Base-by-base conservation (phyloP, 2,329 filamentous ascomycete species). In the Penicillium sp. region DNA sequence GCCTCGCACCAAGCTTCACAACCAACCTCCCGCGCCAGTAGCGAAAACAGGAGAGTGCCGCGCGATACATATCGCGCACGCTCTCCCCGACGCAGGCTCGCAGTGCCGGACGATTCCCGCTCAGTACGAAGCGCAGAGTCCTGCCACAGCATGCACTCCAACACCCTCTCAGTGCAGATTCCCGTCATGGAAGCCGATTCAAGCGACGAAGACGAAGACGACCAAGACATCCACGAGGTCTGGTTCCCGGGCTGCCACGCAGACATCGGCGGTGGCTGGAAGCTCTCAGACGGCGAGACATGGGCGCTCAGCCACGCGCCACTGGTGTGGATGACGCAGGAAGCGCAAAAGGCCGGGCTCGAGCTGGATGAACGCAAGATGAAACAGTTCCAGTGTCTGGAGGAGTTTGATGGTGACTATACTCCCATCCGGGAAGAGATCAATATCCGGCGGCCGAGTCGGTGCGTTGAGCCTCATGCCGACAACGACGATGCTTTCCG, bases 261-360 rank as follows among this genome's bases (percentile, higher is more conserved):
- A 2, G 89, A 93, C 59, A 85, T 92, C 31, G 89, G 89, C 1
- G 89, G 89, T 10, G 89, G 89, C 0, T 91, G 88, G 89, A 82
- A 83, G 47, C 73, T 83, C 0, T 70, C 76, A 0, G 76, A 77
- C 1, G 79, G 77, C 25, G 88, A 89, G 66, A 61, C 71, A 29
- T 76, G 75, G 60, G 80, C 86, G 8, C 77, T 88, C 25, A 88
- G 85, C 60, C 86, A 90, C 62, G 80, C 86, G 1, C 86, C 87
- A 0, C 76, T 90, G 2, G 81, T 86, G 0, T 90, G 87, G 82
- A 90, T 90, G 81, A 82, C 90, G 0, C 77, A 82, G 35, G 84
- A 86, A 69, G 83, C 84, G 1, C 76, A 80, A 55, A 78, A 76
- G 44, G 88, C 89, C 0, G 89, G 89, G 0, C 79, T 93, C 16